A percentile compares a stretch with the other conserved stretches of the same genome.
Evolutionary conservation across 805 yeast species (phyloP).

Genomic region (Clavispora fructus): DNA sequence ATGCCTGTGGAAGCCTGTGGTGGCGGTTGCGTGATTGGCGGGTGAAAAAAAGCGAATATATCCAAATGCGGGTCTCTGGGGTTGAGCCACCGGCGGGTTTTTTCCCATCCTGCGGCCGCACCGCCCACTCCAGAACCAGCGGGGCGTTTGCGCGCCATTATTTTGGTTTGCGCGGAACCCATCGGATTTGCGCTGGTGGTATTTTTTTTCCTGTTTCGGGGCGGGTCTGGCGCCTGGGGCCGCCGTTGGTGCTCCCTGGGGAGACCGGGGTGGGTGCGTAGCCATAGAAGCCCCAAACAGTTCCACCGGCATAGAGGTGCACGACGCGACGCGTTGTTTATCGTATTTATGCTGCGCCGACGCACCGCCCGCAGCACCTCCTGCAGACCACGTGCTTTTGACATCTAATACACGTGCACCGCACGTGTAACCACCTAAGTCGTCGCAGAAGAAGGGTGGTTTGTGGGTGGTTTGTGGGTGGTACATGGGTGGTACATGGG

Average conservation of each 20-base stretch:
- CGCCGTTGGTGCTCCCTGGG: background rate
- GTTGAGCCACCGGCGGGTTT: background rate
- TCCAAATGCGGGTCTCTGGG: background rate
- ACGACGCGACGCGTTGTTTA: background rate
- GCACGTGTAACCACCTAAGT: too few relatives aligned
- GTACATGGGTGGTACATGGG: too few relatives aligned
- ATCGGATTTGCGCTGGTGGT: too few relatives aligned
- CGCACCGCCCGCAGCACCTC: background rate
- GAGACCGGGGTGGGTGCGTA: background rate
- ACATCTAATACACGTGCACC: background rate
- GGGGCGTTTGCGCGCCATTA: background rate
- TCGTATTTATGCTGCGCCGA: background rate
- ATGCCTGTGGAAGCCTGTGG: background rate
- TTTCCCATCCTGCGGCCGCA: background rate
- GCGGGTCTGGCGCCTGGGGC: background rate
- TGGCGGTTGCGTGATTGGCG: slow-evolving; percentile 1
- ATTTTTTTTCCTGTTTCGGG: too few relatives aligned
- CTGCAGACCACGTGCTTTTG: background rate
- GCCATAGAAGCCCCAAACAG: background rate
- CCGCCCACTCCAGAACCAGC: background rate
- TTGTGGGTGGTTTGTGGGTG: too few relatives aligned
- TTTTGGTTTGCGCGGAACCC: background rate
- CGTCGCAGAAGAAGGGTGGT: too few relatives aligned
- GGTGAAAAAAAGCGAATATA: background rate
- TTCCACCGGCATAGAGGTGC: background rate